These are phyloP conservation scores for Aspergillus kassunensis DNA, from an alignment of 495 filamentous ascomycete species.

Conservation along the genomic window DNA sequence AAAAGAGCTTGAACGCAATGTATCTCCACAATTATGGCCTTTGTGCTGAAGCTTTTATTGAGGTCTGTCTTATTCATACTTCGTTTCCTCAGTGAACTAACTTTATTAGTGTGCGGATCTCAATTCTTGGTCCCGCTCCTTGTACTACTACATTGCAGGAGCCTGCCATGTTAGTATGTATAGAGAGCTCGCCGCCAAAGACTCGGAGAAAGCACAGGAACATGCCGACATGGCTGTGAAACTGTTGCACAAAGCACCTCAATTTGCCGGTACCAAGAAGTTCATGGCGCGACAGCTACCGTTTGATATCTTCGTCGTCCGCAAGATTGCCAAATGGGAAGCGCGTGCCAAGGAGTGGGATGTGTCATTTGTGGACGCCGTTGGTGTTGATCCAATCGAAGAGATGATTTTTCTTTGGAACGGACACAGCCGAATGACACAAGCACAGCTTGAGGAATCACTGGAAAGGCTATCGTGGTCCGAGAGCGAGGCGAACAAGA, in stretches of 20 bases:
- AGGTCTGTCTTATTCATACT: constrained; percentile 44
- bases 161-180: constrained; percentile 75
- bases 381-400: constrained; percentile 77
- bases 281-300: constrained; percentile 88
- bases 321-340: constrained; percentile 90
- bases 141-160: constrained; percentile 90
- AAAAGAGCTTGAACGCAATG: constrained; percentile 74
- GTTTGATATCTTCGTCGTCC: constrained; percentile 81
- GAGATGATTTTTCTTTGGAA: constrained; percentile 99
- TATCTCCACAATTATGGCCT: constrained; percentile 69
- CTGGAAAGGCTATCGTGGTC: constrained; percentile 64
- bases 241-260: constrained; percentile 66
- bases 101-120: constrained; percentile 61
- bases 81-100: constrained; percentile 5
- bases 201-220: constrained; percentile 46
- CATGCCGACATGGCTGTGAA: constrained; percentile 66
- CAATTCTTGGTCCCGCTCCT: constrained; percentile 84
- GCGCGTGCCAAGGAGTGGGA: constrained; percentile 65
- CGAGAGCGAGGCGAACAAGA: constrained; percentile 49
- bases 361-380: constrained; percentile 71
- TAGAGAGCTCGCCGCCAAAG: constrained; percentile 46
- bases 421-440: constrained; percentile 70
- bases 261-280: constrained; percentile 75
- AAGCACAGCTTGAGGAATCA: constrained; percentile 59
- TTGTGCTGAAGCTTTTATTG: constrained; percentile 68